phyloP scores from a whole-genome alignment of 2,329 filamentous ascomycete genomes.

The Cladosporium austrohemisphaericum region DNA sequence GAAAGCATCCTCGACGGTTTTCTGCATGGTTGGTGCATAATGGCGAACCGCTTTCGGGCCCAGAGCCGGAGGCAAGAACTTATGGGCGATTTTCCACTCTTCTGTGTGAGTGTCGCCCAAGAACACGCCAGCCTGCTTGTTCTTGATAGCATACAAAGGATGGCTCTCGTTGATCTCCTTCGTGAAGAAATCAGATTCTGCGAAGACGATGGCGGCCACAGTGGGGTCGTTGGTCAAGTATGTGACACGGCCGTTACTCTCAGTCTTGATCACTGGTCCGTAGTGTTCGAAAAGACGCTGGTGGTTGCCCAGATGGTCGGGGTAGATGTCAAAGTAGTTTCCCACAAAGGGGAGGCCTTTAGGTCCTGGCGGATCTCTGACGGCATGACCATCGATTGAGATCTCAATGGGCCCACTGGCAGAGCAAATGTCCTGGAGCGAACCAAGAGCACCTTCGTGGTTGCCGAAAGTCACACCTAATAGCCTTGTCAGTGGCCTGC shows the following conservation, averaged over 20 bases:
- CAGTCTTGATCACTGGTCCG: slow-evolving; percentile 37
- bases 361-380: slow-evolving; percentile 43
- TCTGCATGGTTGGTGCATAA: slow-evolving; percentile 58
- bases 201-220: slow-evolving; percentile 33
- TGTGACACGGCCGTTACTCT: slow-evolving; percentile 35
- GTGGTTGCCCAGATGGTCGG: slow-evolving; percentile 42
- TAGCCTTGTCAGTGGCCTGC: neutral
- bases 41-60: slow-evolving; percentile 59
- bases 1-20: slow-evolving; percentile 50
- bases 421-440: slow-evolving; percentile 33
- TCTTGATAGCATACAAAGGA: slow-evolving; percentile 34
- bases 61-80: slow-evolving; percentile 59
- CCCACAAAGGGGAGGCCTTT: slow-evolving; percentile 36
- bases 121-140: slow-evolving; percentile 32
- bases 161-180: slow-evolving; percentile 37
- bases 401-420: slow-evolving; percentile 30
- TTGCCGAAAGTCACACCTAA: neutral
- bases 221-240: slow-evolving; percentile 38
- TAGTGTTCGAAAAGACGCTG: slow-evolving; percentile 39
- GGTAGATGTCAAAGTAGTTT: slow-evolving; percentile 36
- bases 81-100: slow-evolving; percentile 54
- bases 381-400: slow-evolving; percentile 49
- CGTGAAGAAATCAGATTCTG: slow-evolving; percentile 40
- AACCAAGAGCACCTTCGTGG: slow-evolving; percentile 10
- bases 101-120: slow-evolving; percentile 48